These are phyloP conservation scores for Mortierella sp. DNA, from an alignment of 371 early-diverging fungal species.

Conservation along the genomic window DNA sequence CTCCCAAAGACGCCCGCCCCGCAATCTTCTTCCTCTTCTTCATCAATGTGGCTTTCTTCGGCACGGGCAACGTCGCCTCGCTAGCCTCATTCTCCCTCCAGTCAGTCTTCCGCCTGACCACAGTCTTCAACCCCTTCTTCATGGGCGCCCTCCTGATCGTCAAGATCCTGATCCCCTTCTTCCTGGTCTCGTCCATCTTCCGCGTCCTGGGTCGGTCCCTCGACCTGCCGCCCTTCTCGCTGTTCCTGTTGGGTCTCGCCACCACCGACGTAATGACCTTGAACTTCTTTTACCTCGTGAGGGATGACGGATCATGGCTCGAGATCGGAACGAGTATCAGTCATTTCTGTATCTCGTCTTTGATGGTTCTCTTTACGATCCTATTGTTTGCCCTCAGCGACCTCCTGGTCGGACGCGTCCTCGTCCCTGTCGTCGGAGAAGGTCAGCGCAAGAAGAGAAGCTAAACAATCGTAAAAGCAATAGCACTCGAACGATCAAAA, in stretches of 20 bases:
- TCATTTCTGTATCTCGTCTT: slow-evolving; percentile 87
- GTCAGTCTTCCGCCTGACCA: slow-evolving; percentile 93
- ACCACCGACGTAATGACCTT: slow-evolving; percentile 95
- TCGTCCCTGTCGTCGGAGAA: slow-evolving; percentile 50
- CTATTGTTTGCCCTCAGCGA: slow-evolving; percentile 73
- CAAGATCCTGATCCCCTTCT: slow-evolving; percentile 94
- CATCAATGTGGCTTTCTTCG: slow-evolving; percentile 95
- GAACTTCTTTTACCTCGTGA: slow-evolving; percentile 95
- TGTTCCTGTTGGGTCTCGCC: slow-evolving; percentile 86
- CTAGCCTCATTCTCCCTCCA: slow-evolving; percentile 88
- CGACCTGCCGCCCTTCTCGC: slow-evolving; percentile 84
- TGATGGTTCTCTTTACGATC: slow-evolving; percentile 88
- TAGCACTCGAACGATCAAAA: neutral
- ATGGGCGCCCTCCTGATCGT: slow-evolving; percentile 89
- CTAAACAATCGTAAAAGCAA: slow-evolving; percentile 10
- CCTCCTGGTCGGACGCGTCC: slow-evolving; percentile 45
- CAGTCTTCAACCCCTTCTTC: slow-evolving; percentile 91
- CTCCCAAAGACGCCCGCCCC: slow-evolving; percentile 77
- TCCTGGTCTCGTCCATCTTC: slow-evolving; percentile 86
- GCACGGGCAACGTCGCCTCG: slow-evolving; percentile 95
- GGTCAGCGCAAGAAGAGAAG: slow-evolving; percentile 46
- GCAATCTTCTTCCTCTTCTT: slow-evolving; percentile 87
- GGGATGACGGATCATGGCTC: slow-evolving; percentile 95
- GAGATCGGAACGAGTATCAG: slow-evolving; percentile 97
- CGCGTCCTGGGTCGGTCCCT: slow-evolving; percentile 80